Evolutionary conservation across 2,329 filamentous ascomycete genomes (phyloP), one percentile per base, ranked within the genome.

Genomic region (Epichloe glyceriae): DNA sequence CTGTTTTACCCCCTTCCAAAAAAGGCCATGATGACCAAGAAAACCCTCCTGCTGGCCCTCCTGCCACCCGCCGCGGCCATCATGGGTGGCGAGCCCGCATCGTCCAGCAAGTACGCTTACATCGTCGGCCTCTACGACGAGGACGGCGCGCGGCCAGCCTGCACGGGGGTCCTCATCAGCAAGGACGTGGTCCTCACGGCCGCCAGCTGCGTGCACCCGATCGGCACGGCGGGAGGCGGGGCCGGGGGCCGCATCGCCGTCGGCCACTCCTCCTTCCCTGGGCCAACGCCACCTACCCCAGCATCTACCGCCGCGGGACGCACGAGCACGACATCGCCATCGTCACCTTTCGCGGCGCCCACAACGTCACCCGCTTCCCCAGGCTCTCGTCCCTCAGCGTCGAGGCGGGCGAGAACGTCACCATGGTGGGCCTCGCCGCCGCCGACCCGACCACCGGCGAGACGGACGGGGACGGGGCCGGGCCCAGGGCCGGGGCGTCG

Each of bases 171-270:
- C 17, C 45, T 51, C 17, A 8, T 51, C 30, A 20, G 19, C 19
- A 44, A 39, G 17, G 35, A 51, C 39, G 35, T 34, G 15, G 20
- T 51, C 45, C 22, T 51, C 50, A 51, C 50, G 8, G 37, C 50
- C 17, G 37, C 39, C 38, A 47, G 50, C 50, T 51, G 50, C 50
- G 37, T 47, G 8, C 19, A 38, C 17, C 15, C 6, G 5, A 22
- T 30, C 12, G 5, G 35, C n/a, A 30, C 8, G 26, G 17, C 15
- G 8, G 14, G 19, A 15, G 12, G 35, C 26, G 26, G 26, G 22
- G 26, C 8, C 26, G 26, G 26, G 10, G 19, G 35, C 4, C 39
- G 35, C 38, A 20, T 42, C 38, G 44, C 19, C 30, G 44, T 47
- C 19, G 50, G 38, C 26, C 26, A 17, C 26, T 26, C 26, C 2